phyloP scores from a whole-genome alignment of 2,329 filamentous ascomycete genomes.

The Calonectria fujianensis region DNA sequence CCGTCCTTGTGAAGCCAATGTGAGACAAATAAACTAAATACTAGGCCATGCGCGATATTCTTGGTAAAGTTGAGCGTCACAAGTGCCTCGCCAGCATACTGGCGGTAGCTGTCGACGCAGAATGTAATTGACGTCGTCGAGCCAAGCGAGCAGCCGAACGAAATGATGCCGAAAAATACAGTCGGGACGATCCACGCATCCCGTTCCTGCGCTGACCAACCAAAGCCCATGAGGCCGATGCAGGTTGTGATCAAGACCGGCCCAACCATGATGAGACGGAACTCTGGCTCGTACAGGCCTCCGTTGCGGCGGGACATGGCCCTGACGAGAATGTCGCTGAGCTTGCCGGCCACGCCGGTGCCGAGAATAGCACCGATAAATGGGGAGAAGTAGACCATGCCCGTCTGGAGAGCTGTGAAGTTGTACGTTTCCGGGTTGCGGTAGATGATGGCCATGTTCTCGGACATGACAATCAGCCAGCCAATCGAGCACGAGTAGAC shows the following conservation, averaged over 20 bases:
- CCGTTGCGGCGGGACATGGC: conserved; percentile 89
- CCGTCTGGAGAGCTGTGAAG: conserved; percentile 87
- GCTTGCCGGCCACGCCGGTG: conserved; percentile 91
- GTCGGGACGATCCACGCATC: conserved; percentile 95
- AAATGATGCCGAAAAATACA: conserved; percentile 92
- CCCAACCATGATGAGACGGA: conserved; percentile 89
- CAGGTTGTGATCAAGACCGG: conserved; percentile 87
- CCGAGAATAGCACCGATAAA: conserved; percentile 92
- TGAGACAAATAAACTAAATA: conserved; percentile 92
- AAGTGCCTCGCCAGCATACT: conserved; percentile 94
- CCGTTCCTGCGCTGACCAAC: conserved; percentile 87
- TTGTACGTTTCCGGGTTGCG: conserved; percentile 81
- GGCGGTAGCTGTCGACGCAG: conserved; percentile 92
- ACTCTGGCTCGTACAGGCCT: conserved; percentile 96
- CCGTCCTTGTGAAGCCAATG: conserved; percentile 87
- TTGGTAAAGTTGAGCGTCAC: conserved; percentile 97
- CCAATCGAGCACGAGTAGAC: conserved; percentile 93
- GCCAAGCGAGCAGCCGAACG: conserved; percentile 92
- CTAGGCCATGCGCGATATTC: conserved; percentile 92
- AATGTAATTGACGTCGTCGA: conserved; percentile 96
- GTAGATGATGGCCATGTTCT: conserved; percentile 89
- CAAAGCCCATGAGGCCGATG: conserved; percentile 94
- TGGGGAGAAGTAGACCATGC: conserved; percentile 91
- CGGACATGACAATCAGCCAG: conserved; percentile 96
- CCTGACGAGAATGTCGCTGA: conserved; percentile 89